These are phyloP conservation scores for Pelargonium nanum DNA, from an alignment of 345 rosid species.

Conservation along the genomic window DNA sequence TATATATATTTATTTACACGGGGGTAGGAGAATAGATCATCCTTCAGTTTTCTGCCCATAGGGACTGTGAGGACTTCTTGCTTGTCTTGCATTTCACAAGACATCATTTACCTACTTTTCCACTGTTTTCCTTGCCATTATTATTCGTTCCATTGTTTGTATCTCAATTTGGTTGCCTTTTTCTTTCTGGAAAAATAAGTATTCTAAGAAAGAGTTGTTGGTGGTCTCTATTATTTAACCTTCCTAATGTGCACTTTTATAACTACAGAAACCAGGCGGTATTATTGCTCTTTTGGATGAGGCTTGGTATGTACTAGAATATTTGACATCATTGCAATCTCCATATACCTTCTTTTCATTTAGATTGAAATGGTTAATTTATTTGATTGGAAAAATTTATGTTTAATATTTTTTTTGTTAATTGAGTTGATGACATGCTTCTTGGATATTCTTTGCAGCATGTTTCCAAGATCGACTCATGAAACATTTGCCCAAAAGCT, in stretches of 20 bases:
- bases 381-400: too few species aligned
- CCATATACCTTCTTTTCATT: background rate
- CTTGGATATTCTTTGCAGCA: constrained; percentile 39
- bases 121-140: background rate
- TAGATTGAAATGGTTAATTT: background rate
- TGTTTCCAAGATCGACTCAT: constrained; percentile 96
- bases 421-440: constrained; percentile 12
- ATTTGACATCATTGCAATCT: background rate
- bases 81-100: too few species aligned
- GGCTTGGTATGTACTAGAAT: constrained; percentile 65
- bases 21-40: too few species aligned
- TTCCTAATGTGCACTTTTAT: constrained; percentile 20
- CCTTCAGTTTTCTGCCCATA: too few species aligned
- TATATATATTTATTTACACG: too few species aligned
- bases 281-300: constrained; percentile 95
- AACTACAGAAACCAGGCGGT: constrained; percentile 95
- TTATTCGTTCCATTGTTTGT: background rate
- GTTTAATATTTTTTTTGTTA: constrained; percentile 7
- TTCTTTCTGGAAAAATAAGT: background rate
- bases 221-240: constrained; percentile 4
- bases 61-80: too few species aligned
- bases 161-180: background rate
- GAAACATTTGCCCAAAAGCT: constrained; percentile 95
- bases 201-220: background rate
- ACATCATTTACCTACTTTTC: too few species aligned